Evolutionary conservation across 179 eudicot genomes (phyloP).

Genomic region (Corrigiola litoralis): DNA sequence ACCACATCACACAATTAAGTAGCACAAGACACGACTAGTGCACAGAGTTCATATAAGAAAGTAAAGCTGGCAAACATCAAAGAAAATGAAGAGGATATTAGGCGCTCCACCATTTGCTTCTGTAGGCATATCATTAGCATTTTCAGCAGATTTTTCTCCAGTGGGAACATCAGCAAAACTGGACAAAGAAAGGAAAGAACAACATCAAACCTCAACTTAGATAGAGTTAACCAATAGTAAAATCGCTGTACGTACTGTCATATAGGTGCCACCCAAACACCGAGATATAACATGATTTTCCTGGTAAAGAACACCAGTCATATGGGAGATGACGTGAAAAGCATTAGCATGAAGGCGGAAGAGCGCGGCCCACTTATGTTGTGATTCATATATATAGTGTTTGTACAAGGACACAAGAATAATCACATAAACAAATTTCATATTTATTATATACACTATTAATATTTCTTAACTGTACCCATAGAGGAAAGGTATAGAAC

Average conservation of each 20-base stretch:
- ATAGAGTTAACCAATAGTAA: not conserved
- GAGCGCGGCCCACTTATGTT: too few species aligned
- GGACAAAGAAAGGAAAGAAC: constrained; percentile 16
- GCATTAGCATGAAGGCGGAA: too few species aligned
- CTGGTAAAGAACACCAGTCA: not conserved
- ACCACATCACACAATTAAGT: not conserved
- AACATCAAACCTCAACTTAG: constrained; percentile 3
- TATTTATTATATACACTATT: too few species aligned
- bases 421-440: too few species aligned
- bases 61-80: not conserved
- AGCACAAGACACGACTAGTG: constrained; percentile 8
- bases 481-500: too few species aligned
- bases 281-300: not conserved
- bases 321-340: not conserved
- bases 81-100: constrained; percentile 42
- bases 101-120: constrained; percentile 40
- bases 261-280: not conserved
- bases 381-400: too few species aligned
- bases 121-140: constrained; percentile 30
- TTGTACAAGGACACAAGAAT: too few species aligned
- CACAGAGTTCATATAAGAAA: not conserved
- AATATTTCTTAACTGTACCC: too few species aligned
- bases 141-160: constrained; percentile 56
- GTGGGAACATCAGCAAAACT: constrained; percentile 79
- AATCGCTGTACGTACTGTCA: not conserved